Evolutionary conservation across 176 grass and related monocot species (phyloP).

Genomic region (Eleusine indica): DNA sequence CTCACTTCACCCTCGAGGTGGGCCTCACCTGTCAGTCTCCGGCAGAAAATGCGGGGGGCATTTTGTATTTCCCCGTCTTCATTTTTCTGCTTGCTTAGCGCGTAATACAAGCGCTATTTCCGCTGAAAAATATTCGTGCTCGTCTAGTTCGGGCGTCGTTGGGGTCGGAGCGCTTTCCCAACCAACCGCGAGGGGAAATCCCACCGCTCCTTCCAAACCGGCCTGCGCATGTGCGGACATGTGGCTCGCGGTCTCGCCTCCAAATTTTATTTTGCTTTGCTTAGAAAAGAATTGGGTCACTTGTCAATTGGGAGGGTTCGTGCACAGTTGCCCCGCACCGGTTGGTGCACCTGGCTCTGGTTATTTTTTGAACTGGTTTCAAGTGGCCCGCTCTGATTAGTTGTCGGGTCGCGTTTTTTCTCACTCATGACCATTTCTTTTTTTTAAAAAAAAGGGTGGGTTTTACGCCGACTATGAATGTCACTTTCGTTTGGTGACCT

Average conservation of each 20-base stretch:
- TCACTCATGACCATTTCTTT: neutral
- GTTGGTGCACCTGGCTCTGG: neutral
- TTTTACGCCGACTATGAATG: neutral
- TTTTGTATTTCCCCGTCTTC: neutral
- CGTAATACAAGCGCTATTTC: constrained; percentile 6
- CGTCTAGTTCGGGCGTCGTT: constrained; percentile 8
- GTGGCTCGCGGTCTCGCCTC: constrained; percentile 36
- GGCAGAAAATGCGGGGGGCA: neutral
- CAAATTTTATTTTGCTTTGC: neutral
- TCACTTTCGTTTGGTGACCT: constrained; percentile 37
- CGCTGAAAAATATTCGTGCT: constrained; percentile 30
- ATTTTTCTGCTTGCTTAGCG: neutral
- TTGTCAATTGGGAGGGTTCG: constrained; percentile 6
- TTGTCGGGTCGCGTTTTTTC: neutral
- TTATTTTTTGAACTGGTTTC: neutral
- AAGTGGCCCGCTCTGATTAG: neutral
- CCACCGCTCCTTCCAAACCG: constrained; percentile 17
- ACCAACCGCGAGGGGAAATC: constrained; percentile 37
- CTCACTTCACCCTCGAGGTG: neutral
- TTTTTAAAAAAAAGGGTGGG: neutral
- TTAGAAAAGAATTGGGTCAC: neutral
- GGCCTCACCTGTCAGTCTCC: neutral
- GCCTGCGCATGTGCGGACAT: constrained; percentile 51
- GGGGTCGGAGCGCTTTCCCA: neutral
- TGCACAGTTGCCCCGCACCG: neutral